phyloP scores from a whole-genome alignment of 352 stramenopile species.

The Albugo laibachii region DNA sequence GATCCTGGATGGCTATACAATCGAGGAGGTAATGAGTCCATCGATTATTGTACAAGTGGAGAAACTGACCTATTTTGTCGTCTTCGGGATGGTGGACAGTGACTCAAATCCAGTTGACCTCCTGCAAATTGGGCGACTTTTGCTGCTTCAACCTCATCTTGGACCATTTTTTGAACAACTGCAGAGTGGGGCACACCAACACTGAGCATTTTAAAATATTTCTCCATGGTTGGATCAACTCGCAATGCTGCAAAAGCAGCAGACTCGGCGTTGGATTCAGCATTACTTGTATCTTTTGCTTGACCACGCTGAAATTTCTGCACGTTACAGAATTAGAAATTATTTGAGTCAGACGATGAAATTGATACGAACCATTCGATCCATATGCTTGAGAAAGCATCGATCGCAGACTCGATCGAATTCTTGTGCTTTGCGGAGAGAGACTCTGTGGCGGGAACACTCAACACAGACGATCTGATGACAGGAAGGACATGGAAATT shows the following conservation, averaged over 20 bases:
- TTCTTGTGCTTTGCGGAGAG: no score
- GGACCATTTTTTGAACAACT: constrained; percentile 61
- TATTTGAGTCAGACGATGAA: neutral
- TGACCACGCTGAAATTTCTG: neutral
- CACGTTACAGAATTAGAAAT: neutral
- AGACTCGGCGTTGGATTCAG: constrained; percentile 12
- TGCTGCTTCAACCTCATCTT: constrained; percentile 40
- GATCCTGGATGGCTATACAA: no score
- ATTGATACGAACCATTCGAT: constrained; percentile 17
- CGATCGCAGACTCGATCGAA: constrained; percentile 44
- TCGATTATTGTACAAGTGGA: no score
- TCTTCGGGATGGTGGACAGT: no score
- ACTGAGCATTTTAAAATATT: constrained; percentile 74
- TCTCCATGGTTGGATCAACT: constrained; percentile 40
- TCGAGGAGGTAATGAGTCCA: no score
- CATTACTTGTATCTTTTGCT: neutral
- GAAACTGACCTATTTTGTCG: no score
- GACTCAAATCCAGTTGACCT: constrained; percentile 3
- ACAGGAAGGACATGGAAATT: constrained; percentile 27
- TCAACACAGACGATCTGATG: constrained; percentile 26
- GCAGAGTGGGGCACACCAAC: constrained; percentile 47
- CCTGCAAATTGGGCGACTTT: constrained; percentile 38
- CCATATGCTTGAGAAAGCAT: constrained; percentile 53
- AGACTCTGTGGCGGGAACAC: constrained; percentile 35
- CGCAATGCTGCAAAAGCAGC: constrained; percentile 30